These are phyloP conservation scores for Rubia tinctorum DNA, from an alignment of 305 asterid genomes.

Conservation along the genomic window DNA sequence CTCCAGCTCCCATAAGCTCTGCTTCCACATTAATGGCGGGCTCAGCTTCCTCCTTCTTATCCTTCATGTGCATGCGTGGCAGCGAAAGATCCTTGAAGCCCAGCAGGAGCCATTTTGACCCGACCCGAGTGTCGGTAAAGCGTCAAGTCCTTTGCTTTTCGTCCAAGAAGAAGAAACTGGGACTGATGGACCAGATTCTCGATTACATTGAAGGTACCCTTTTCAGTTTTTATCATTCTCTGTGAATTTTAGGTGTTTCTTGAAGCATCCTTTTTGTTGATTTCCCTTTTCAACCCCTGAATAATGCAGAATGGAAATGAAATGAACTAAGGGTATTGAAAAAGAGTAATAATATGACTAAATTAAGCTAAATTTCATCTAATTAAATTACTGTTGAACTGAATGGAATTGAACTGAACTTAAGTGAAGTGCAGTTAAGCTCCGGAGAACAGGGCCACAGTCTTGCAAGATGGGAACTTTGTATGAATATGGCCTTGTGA, in stretches of 20 bases:
- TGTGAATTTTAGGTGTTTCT: neutral
- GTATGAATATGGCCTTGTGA: neutral
- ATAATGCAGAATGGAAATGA: no score
- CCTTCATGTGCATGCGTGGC: slow-evolving; percentile 14
- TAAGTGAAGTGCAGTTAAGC: no score
- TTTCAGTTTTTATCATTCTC: neutral
- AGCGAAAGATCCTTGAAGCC: slow-evolving; percentile 17
- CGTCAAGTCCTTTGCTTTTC: slow-evolving; percentile 56
- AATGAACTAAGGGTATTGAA: no score
- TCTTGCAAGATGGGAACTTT: slow-evolving; percentile 5
- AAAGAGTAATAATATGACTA: no score
- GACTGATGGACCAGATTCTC: slow-evolving; percentile 90
- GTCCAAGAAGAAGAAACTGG: slow-evolving; percentile 73
- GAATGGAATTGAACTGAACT: no score
- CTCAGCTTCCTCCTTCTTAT: slow-evolving; percentile 35
- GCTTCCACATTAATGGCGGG: slow-evolving; percentile 36
- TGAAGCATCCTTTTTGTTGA: neutral
- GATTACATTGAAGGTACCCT: slow-evolving; percentile 85
- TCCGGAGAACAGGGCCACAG: neutral
- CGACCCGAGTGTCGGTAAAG: slow-evolving; percentile 22
- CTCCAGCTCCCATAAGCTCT: neutral
- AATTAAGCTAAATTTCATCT: no score
- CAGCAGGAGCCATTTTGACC: slow-evolving; percentile 17
- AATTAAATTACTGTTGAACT: no score
- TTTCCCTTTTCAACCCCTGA: neutral